Base-by-base conservation (phyloP, 805 yeast genomes). In the Metschnikowia peoriensis region DNA sequence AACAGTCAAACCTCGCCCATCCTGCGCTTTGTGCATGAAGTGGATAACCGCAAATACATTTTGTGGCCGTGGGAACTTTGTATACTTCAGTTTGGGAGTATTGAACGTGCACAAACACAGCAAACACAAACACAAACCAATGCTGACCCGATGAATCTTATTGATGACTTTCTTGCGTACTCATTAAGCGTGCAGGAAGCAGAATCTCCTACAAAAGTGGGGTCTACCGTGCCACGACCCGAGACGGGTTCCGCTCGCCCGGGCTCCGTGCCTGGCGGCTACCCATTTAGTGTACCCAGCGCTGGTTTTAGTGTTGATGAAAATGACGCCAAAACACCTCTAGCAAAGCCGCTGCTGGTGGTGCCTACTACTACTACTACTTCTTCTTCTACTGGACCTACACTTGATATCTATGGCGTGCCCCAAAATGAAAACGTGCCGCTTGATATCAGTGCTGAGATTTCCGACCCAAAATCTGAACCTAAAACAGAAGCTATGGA, bases 61-160 rank as follows among this genome's bases (percentile, higher is more conserved):
- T 67, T 82, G 42, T 88, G 96, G 96, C 96, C 96, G 0, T 68
- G 85, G 60, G 81, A 79, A 44, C 68, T 88, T 17, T 85, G 92
- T 60, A 72, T 81, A 51, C 71, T 82, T 5, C 94, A 88, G 61
- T 70, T 76, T 50, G 80, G 73, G 8, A 56, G 53, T 42, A 50
- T 53, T 28, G 54, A 58, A 37, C 34, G 15, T 27, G 7, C 49
- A 6, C 17, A 16, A 11, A 16, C 38, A 5, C 28, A 14, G 17
- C 37, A 12, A 35, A 42, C 35, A 9, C n/a, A n/a, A n/a, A n/a
- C n/a, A n/a, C 42, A 28, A 38, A 10, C 32, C 8, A 16, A 9
- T 14, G 16, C 34, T 7, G 71, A 71, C 48, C 76, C 77, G 3
- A 38, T 72, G n/a, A 52, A 56, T 16, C 61, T 75, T 28, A 67